phyloP scores from a whole-genome alignment of 305 asterid species.

The Plantago rigida region DNA sequence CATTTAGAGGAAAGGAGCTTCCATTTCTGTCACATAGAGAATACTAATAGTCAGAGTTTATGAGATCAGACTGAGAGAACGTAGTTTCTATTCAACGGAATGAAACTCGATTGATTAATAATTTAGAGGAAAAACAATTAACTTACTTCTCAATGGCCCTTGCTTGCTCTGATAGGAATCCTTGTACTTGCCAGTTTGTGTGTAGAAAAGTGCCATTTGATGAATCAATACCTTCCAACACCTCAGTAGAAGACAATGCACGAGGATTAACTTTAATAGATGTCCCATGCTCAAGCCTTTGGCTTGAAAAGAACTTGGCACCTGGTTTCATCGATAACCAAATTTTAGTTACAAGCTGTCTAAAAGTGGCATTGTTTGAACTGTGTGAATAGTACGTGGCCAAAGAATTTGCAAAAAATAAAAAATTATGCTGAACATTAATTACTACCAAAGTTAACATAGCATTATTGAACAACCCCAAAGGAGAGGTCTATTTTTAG shows the following conservation, averaged over 20 bases:
- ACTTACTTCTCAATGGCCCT: conserved; percentile 67
- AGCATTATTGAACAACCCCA: background rate
- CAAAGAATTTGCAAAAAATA: conserved; percentile 10
- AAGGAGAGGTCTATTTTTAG: background rate
- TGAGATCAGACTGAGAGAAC: conserved; percentile 12
- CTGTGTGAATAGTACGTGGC: conserved; percentile 16
- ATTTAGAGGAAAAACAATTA: background rate
- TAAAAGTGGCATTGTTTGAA: conserved; percentile 22
- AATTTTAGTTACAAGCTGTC: conserved; percentile 20
- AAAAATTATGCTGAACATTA: conserved; percentile 12
- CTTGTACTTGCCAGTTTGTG: conserved; percentile 93
- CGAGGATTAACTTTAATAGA: conserved; percentile 33
- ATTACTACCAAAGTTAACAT: background rate
- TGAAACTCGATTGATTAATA: no score
- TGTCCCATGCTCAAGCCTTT: conserved; percentile 32
- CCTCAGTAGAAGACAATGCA: conserved; percentile 34
- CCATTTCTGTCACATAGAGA: conserved; percentile 45
- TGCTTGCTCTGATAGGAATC: conserved; percentile 72
- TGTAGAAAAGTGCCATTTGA: conserved; percentile 52
- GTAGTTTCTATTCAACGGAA: conserved; percentile 5
- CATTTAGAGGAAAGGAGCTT: conserved; percentile 59
- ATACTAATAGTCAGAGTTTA: conserved; percentile 2
- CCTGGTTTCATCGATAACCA: conserved; percentile 33
- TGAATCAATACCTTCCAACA: conserved; percentile 32
- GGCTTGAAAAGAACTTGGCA: conserved; percentile 37